A percentile compares a stretch with the other conserved stretches of the same genome.
phyloP scores from a whole-genome alignment of 164 flowering plant species.

The Sedum album region DNA sequence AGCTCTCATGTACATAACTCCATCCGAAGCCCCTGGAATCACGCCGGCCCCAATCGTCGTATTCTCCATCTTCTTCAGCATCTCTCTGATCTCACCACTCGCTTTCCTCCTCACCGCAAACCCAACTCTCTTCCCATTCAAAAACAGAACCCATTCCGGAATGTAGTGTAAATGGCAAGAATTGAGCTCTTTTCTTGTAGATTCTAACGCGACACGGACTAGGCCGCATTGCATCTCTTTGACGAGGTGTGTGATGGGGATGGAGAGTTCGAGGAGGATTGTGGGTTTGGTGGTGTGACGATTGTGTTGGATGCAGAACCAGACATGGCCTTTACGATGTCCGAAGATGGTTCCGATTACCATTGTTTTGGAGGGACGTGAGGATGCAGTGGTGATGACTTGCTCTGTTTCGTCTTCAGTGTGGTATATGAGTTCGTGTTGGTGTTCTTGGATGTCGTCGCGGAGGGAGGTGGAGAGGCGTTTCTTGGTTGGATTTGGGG shows the following conservation, averaged over 20 bases:
- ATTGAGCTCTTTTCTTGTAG: conserved; percentile 21
- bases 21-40: conserved; percentile 38
- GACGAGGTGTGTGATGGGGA: conserved; percentile 48
- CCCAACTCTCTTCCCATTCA: conserved; percentile 64
- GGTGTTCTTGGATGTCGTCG: conserved; percentile 34
- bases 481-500: conserved; percentile 35
- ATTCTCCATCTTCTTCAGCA: conserved; percentile 61
- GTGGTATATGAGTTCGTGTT: background rate
- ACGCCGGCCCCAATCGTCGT: conserved; percentile 78
- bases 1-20: conserved; percentile 77
- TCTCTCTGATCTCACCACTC: conserved; percentile 23
- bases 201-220: conserved; percentile 69
- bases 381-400: conserved; percentile 13
- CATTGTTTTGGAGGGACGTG: conserved; percentile 56
- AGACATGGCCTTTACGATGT: conserved; percentile 47
- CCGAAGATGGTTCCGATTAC: conserved; percentile 80
- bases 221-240: conserved; percentile 66
- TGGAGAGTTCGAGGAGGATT: conserved; percentile 63
- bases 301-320: conserved; percentile 69
- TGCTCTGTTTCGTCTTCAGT: background rate
- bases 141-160: conserved; percentile 63
- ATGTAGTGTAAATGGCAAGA: conserved; percentile 46
- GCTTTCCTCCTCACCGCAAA: conserved; percentile 44
- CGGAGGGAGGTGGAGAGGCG: conserved; percentile 61
- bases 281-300: conserved; percentile 43